These are phyloP conservation scores for Psilocybe mexicana DNA, from an alignment of 1,284 basidiomycete genomes.

Conservation along the genomic window DNA sequence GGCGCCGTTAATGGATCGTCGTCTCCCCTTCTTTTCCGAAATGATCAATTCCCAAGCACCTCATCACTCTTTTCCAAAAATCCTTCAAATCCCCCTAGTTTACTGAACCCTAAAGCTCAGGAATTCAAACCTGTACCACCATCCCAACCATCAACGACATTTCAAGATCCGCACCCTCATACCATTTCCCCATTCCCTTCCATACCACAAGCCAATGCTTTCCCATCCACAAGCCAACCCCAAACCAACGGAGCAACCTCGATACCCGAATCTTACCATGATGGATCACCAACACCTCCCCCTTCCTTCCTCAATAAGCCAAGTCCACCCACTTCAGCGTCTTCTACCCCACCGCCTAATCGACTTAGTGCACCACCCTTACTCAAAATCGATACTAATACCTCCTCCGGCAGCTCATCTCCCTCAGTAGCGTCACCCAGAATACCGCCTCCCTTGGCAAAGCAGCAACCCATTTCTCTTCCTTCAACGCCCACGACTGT, in stretches of 20 bases:
- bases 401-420: constrained; percentile 19
- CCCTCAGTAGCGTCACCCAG: constrained; percentile 22
- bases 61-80: neutral
- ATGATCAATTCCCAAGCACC: neutral
- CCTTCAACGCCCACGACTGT: constrained; percentile 34
- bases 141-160: constrained; percentile 5
- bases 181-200: neutral
- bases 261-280: neutral
- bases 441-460: constrained; percentile 37
- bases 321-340: constrained; percentile 13
- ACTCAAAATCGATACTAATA: constrained; percentile 36
- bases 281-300: constrained; percentile 10
- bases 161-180: constrained; percentile 6
- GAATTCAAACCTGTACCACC: constrained; percentile 27
- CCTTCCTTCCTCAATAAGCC: constrained; percentile 16
- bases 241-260: constrained; percentile 15
- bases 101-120: constrained; percentile 26
- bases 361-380: constrained; percentile 21
- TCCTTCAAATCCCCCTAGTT: constrained; percentile 6
- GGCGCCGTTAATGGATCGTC: neutral
- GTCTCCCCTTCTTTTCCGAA: neutral
- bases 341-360: constrained; percentile 16
- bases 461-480: constrained; percentile 39
- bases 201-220: constrained; percentile 9
- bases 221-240: constrained; percentile 5